A percentile compares a stretch with the other conserved stretches of the same genome.
These are phyloP conservation scores for Microcyclosporella mali DNA, from an alignment of 2,329 filamentous ascomycete species.

Conservation along the genomic window DNA sequence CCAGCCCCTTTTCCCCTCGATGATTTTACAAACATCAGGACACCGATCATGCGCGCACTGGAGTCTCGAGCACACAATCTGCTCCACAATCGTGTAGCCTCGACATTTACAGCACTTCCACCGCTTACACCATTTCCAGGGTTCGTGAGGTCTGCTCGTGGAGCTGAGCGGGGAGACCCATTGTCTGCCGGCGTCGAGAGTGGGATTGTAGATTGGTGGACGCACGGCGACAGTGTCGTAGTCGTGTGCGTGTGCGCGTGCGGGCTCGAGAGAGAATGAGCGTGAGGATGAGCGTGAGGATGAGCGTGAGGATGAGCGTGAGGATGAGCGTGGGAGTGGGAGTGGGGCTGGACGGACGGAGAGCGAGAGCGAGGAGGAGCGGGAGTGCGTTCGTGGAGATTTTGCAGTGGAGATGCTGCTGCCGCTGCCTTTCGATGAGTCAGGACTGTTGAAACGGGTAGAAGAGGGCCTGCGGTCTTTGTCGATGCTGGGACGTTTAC, in stretches of 20 bases:
- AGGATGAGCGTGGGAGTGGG: background rate
- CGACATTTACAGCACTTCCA: slow-evolving; percentile 27
- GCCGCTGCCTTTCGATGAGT: no score
- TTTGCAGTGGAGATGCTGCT: no score
- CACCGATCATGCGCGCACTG: slow-evolving; percentile 25
- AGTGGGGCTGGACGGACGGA: no score
- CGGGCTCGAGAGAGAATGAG: no score
- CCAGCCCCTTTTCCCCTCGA: background rate
- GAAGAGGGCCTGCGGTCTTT: background rate
- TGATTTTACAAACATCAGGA: slow-evolving; percentile 8
- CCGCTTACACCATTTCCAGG: slow-evolving; percentile 20
- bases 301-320: background rate
- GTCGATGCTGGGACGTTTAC: background rate
- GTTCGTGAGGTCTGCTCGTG: slow-evolving; percentile 13
- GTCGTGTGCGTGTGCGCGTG: background rate
- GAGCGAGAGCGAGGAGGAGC: no score
- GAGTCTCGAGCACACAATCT: slow-evolving; percentile 23
- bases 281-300: background rate
- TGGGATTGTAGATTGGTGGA: slow-evolving; percentile 17
- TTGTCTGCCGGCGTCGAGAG: slow-evolving; percentile 7
- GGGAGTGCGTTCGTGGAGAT: background rate
- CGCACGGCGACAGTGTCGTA: slow-evolving; percentile 9
- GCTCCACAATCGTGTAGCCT: slow-evolving; percentile 26
- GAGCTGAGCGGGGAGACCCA: slow-evolving; percentile 14
- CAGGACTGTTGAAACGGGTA: no score